Conservation (phyloP, 306 rosid genomes). For the Ormosia semicastrata region DNA sequence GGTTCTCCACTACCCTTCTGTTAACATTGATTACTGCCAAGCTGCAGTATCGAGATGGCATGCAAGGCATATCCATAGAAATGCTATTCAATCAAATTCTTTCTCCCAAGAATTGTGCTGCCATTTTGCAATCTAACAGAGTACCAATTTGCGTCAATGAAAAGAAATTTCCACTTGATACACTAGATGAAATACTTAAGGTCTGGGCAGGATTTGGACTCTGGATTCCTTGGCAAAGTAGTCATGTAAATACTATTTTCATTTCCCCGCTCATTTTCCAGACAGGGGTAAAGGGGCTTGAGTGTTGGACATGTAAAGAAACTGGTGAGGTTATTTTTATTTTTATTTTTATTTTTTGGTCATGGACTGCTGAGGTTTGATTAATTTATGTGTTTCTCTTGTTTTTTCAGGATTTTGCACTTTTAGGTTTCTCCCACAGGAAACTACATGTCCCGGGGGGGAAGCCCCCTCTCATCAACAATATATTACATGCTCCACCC, state of each 20-base stretch:
- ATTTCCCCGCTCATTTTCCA: background rate
- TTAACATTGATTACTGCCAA: background rate
- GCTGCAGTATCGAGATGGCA: background rate
- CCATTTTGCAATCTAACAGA: background rate
- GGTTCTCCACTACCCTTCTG: background rate
- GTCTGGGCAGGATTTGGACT: background rate
- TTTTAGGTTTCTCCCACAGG: background rate
- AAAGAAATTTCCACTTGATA: background rate
- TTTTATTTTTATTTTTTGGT: no score
- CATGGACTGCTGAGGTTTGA: background rate
- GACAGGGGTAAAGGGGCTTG: background rate
- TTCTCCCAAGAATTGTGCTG: background rate
- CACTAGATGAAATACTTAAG: background rate
- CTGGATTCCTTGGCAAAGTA: background rate
- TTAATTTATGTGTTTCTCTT: background rate
- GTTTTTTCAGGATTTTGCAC: background rate
- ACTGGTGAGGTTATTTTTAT: background rate
- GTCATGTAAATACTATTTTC: background rate
- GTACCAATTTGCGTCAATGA: background rate
- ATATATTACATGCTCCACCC: no score
- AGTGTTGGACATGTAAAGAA: background rate
- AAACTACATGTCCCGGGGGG: no score
- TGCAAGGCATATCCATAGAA: slow-evolving; percentile 11
- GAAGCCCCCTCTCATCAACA: no score
- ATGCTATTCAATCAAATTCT: background rate